Base-by-base conservation (phyloP, 345 rosid genomes). In the Geranium brycei region DNA sequence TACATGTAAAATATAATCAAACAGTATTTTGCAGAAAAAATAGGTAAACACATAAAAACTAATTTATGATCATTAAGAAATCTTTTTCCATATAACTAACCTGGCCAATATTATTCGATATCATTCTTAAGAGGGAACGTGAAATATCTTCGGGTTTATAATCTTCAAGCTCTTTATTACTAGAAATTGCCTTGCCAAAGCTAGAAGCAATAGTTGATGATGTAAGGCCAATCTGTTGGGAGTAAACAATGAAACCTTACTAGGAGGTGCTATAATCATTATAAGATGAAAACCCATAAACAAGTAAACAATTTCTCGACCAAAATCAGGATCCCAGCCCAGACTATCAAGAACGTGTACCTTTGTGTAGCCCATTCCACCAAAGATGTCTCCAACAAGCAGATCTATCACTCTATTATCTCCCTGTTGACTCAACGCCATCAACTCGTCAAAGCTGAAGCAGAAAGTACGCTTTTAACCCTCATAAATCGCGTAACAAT, bases 321-420 rank as follows among this genome's bases (percentile, higher is more conserved):
- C 41, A 1, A 35, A 35, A 35, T 35, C 10, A 35, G 41, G 41
- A 35, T n/a, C 41, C 41, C 41, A 23, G 28, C 41, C n/a, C n/a
- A 7, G 41, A 1, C 41, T 4, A 35, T 35, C 41, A 35, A 35
- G 41, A 35, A 65, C 10, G 31, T 53, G 23, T 75, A 87, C 96
- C 88, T 85, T 87, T 64, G 85, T 55, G 63, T 87, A 85, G 57
- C 79, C 95, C 19, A 69, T 81, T 77, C 91, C 92, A 64, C 97
- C 95, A 62, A 84, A 90, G 58, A 90, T 90, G 74, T 90, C 97
- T n/a, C 97, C 95, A 53, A 90, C 95, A 72, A 90, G 91, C 95
- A 85, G 85, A 78, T 90, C 95, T 66, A 90, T 70, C 4, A 79
- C 86, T 79, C 91, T 85, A 82, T 87, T 84, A 72, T 90, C 84